phyloP scores from a whole-genome alignment of 768 basidiomycete species.

The Lepiota brunneoincarnata region DNA sequence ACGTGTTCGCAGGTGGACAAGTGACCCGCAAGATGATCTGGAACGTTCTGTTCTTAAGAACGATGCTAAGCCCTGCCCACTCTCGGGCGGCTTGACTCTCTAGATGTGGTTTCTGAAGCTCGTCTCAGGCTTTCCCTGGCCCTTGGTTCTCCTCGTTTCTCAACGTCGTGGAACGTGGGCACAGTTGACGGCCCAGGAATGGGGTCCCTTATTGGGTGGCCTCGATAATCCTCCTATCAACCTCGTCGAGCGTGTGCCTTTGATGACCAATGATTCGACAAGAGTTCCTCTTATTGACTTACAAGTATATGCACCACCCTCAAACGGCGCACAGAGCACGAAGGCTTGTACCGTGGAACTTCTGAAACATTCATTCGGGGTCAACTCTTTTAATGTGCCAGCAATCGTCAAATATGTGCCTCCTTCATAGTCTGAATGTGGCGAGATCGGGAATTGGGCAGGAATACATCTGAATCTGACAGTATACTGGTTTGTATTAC shows the following conservation, averaged over 20 bases:
- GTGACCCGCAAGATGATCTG: no score
- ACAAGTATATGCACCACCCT: slow-evolving; percentile 29
- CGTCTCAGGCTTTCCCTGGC: no score
- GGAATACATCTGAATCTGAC: slow-evolving; percentile 50
- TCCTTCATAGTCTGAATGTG: slow-evolving; percentile 45
- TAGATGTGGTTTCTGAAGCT: no score
- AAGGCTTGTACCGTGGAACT: slow-evolving; percentile 22
- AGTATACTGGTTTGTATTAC: slow-evolving; percentile 38
- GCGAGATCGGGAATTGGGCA: slow-evolving; percentile 55
- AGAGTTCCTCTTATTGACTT: slow-evolving; percentile 25
- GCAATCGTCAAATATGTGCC: slow-evolving; percentile 36
- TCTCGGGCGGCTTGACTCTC: no score
- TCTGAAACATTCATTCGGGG: slow-evolving; percentile 28
- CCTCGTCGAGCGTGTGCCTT: slow-evolving; percentile 23
- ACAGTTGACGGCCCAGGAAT: neutral
- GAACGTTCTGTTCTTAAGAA: no score
- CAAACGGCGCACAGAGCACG: neutral
- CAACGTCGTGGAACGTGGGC: neutral
- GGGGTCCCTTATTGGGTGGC: neutral
- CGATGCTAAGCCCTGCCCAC: no score
- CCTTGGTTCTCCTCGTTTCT: no score
- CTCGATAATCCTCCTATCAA: neutral
- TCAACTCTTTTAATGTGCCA: slow-evolving; percentile 25
- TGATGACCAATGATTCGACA: slow-evolving; percentile 2
- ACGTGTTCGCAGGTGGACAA: no score